Conservation (phyloP, 441 rosid species). For the Melastoma candidum region DNA sequence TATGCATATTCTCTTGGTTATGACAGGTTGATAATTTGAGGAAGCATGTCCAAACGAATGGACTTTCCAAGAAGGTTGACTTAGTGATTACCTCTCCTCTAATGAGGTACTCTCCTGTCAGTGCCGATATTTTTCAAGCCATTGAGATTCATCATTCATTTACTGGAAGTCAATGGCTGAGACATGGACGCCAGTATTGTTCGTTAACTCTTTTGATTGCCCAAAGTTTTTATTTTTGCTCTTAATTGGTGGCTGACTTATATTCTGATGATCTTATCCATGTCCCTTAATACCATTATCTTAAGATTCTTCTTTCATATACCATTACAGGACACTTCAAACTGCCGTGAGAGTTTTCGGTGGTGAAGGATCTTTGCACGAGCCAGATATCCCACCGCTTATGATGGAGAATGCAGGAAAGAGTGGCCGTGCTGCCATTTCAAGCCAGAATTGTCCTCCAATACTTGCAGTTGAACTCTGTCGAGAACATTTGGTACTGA, state of each 20-base stretch:
- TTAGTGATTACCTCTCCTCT: constrained; percentile 41
- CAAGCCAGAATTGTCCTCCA: constrained; percentile 58
- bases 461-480: constrained; percentile 76
- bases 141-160: not conserved
- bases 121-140: not conserved
- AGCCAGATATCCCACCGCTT: constrained; percentile 36
- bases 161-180: no score
- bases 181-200: no score
- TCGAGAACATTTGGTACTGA: constrained; percentile 70
- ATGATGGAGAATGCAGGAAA: constrained; percentile 57
- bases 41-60: constrained; percentile 30
- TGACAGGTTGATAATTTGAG: constrained; percentile 34
- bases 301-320: not conserved
- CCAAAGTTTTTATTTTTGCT: no score
- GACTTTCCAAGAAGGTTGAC: constrained; percentile 28
- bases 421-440: constrained; percentile 44
- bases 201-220: no score
- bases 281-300: no score
- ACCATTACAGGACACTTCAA: constrained; percentile 56
- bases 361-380: constrained; percentile 38
- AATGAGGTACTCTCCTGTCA: constrained; percentile 21
- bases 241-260: not conserved
- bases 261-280: not conserved
- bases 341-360: constrained; percentile 88
- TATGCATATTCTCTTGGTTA: no score